These are phyloP conservation scores for Meyerozyma carpophila DNA, from an alignment of 1,139 yeast species.

Conservation along the genomic window DNA sequence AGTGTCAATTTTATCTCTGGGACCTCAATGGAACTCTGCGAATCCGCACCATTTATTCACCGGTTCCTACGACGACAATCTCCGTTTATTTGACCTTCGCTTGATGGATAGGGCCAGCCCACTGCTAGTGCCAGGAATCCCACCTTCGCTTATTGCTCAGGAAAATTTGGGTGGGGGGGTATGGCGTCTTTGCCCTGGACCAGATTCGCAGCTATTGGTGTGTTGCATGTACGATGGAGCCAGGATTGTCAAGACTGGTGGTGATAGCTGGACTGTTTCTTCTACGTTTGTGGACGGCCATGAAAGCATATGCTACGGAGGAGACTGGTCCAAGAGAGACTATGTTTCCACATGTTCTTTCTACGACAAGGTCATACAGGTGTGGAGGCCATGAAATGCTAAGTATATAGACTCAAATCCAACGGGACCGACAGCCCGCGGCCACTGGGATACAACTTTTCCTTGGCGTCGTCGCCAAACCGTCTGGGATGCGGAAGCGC, in stretches of 20 bases:
- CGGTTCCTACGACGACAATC: slow-evolving; percentile 85
- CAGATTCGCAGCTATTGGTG: slow-evolving; percentile 52
- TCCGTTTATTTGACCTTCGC: slow-evolving; percentile 67
- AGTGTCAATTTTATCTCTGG: slow-evolving; percentile 62
- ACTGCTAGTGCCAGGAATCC: slow-evolving; percentile 37
- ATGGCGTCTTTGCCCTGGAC: slow-evolving; percentile 78
- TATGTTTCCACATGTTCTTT: slow-evolving; percentile 78
- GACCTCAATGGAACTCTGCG: slow-evolving; percentile 29
- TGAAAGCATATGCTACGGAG: slow-evolving; percentile 92
- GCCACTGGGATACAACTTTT: slow-evolving; percentile 89
- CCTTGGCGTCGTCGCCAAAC: slow-evolving; percentile 49
- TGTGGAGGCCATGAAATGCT: slow-evolving; percentile 40
- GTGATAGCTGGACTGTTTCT: slow-evolving; percentile 28
- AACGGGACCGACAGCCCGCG: slow-evolving; percentile 92
- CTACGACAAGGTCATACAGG: slow-evolving; percentile 76
- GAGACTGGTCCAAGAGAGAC: slow-evolving; percentile 65
- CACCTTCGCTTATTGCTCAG: slow-evolving; percentile 40
- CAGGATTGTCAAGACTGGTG: slow-evolving; percentile 40
- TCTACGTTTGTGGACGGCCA: slow-evolving; percentile 64
- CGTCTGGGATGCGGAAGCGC: slow-evolving; percentile 82
- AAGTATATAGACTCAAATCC: slow-evolving; percentile 38
- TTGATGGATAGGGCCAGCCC: slow-evolving; percentile 37
- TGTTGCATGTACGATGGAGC: slow-evolving; percentile 99
- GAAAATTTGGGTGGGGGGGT: slow-evolving; percentile 85
- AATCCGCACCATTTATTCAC: slow-evolving; percentile 66